Evolutionary conservation across 306 rosid genomes (phyloP), one percentile per base, ranked within the genome.

Genomic region (Alnus rubra): DNA sequence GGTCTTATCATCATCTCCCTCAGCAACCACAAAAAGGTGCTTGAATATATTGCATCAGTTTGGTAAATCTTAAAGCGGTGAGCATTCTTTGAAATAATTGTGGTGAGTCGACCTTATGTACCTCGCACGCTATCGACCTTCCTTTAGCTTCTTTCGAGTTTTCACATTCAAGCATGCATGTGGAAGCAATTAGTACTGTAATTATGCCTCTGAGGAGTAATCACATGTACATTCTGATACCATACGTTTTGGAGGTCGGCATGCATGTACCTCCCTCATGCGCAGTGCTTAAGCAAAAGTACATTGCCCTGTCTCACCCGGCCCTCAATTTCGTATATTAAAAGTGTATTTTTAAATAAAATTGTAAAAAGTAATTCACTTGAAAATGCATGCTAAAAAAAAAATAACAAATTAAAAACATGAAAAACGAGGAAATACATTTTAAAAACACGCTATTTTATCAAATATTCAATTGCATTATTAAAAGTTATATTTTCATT

Each of bases 151-250:
- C 80, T 86, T 80, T 84, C 58, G 52, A 79, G 82, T 75, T 88
- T 84, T 62, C 63, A 63, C 56, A 79, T 77, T 7, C 52, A 82
- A 83, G 89, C 78, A 81, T 79, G 88, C 89, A 86, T 88, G 89
- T 86, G 89, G 80, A 79, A 79, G 85, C 82, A 84, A 84, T 88
- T 80, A 86, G 92, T 82, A 80, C 74, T 82, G 82, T 82, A 80
- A 85, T 90, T 52, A 86, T 87, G 79, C 33, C 67, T 77, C 75
- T 48, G 59, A 11, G 30, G 50, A 35, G 73, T 54, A 73, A 84
- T 83, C 84, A 71, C 75, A 75, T 83, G 52, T 49, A 76, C 71
- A 78, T 73, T 73, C 35, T 82, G 50, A 73, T 69, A 42, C 18
- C 70, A 78, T 78, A 56, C 73, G 69, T 78, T 85, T 78, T 65